Percentiles rank a stretch among this genome's conserved stretches.
These are phyloP conservation scores for Epichloe aotearoae DNA, from an alignment of 2,329 filamentous ascomycete species.

Conservation along the genomic window DNA sequence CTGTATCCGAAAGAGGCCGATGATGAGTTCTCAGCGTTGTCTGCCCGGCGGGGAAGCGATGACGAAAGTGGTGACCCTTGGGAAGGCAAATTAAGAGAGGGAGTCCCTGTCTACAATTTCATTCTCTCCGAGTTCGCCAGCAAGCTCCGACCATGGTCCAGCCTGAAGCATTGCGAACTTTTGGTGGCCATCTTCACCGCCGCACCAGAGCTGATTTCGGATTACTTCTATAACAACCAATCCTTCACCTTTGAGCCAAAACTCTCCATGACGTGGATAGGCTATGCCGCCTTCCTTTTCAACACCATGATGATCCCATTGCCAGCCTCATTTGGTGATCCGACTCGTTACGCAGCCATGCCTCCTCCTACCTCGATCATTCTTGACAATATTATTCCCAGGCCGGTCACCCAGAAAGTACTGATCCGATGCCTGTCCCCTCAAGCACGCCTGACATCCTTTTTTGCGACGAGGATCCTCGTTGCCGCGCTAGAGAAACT, in stretches of 20 bases:
- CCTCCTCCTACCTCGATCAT: slow-evolving; percentile 70
- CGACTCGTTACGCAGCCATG: slow-evolving; percentile 42
- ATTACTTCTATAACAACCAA: slow-evolving; percentile 72
- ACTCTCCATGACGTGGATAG: slow-evolving; percentile 85
- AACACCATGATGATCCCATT: slow-evolving; percentile 63
- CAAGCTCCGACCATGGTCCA: slow-evolving; percentile 71
- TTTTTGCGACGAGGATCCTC: slow-evolving; percentile 80
- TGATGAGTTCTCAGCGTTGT: slow-evolving; percentile 19
- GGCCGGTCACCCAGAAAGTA: slow-evolving; percentile 67
- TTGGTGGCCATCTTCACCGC: slow-evolving; percentile 65
- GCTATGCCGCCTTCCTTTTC: slow-evolving; percentile 81
- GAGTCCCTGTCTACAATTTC: slow-evolving; percentile 65
- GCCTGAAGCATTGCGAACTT: slow-evolving; percentile 67
- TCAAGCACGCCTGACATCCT: slow-evolving; percentile 64
- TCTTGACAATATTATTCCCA: slow-evolving; percentile 76
- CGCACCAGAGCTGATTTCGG: slow-evolving; percentile 74
- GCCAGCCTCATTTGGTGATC: slow-evolving; percentile 58
- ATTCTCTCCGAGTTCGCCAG: slow-evolving; percentile 68
- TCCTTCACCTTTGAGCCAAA: slow-evolving; percentile 85
- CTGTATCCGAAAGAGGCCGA: slow-evolving; percentile 69
- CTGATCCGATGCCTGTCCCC: slow-evolving; percentile 67
- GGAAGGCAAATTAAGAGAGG: slow-evolving; percentile 52
- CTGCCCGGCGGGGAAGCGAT: slow-evolving; percentile 19
- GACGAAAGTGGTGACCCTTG: slow-evolving; percentile 49
- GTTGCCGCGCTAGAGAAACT: slow-evolving; percentile 72